Conservation (phyloP, 495 filamentous ascomycete genomes). For the Daldinia concentrica region DNA sequence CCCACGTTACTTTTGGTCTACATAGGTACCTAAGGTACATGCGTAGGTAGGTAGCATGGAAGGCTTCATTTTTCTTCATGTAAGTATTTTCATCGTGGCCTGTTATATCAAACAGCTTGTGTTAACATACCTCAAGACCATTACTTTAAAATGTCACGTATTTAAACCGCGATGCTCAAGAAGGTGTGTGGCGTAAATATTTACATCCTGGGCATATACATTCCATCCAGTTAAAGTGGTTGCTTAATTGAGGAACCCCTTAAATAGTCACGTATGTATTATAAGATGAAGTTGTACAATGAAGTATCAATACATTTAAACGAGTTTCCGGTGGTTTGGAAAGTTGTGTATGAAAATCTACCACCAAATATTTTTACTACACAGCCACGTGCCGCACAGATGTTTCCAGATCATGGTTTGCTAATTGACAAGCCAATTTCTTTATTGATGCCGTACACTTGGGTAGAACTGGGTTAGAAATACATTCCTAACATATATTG, state of each 20-base stretch:
- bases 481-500: not conserved
- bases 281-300: not conserved
- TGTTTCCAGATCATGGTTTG: slow-evolving; percentile 5
- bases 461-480: not conserved
- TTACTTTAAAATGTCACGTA: too few relatives aligned
- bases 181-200: not conserved
- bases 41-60: not conserved
- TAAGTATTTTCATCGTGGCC: too few relatives aligned
- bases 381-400: slow-evolving; percentile 7
- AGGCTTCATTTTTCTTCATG: not conserved
- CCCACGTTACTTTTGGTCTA: not conserved
- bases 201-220: not conserved
- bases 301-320: not conserved
- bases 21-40: too few relatives aligned
- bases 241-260: not conserved
- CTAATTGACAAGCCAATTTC: not conserved
- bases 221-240: not conserved
- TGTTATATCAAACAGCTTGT: not conserved
- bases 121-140: not conserved
- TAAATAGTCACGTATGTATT: not conserved
- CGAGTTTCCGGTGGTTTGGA: slow-evolving; percentile 9
- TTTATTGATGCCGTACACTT: not conserved
- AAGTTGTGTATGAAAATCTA: slow-evolving; percentile 1
- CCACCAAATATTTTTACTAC: not conserved
- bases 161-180: not conserved